Evolutionary conservation across 495 filamentous ascomycete genomes (phyloP).

Genomic region (Penicillium arizonense): DNA sequence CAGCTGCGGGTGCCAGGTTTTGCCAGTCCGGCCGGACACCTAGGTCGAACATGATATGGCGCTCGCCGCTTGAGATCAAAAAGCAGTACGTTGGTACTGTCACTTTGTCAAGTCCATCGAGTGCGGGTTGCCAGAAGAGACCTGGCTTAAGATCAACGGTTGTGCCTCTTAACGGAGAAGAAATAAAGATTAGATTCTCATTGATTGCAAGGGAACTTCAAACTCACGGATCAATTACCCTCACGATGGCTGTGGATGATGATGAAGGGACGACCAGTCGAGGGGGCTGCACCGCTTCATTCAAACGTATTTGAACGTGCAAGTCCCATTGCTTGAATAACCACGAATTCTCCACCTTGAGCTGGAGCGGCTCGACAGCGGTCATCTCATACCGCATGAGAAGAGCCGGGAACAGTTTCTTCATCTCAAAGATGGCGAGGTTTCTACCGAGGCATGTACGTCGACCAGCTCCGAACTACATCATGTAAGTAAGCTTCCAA

Average conservation of each 20-base stretch:
- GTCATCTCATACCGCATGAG: not conserved
- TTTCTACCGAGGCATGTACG: constrained; percentile 25
- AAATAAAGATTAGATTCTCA: too few species aligned
- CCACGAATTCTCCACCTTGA: constrained; percentile 1
- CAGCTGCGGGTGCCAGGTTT: constrained; percentile 24
- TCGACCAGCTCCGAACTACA: constrained; percentile 29
- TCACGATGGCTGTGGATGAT: not conserved
- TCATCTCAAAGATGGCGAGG: constrained; percentile 23
- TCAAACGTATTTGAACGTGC: too few species aligned
- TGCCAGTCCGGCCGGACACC: constrained; percentile 52
- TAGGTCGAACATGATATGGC: constrained; percentile 45
- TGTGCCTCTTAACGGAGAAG: not conserved
- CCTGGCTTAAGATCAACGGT: not conserved
- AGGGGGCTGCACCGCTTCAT: too few species aligned
- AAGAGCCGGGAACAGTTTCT: constrained; percentile 21
- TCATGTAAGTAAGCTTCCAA: not conserved
- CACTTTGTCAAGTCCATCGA: not conserved
- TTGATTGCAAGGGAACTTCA: too few species aligned
- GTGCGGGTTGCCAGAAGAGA: not conserved
- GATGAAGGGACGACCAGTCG: not conserved
- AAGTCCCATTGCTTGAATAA: constrained; percentile 10
- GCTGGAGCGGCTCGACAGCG: not conserved
- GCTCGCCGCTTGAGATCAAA: not conserved
- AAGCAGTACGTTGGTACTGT: not conserved
- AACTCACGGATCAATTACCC: not conserved